Evolutionary conservation across 768 basidiomycete species (phyloP).

Genomic region (Naematelia encephala): DNA sequence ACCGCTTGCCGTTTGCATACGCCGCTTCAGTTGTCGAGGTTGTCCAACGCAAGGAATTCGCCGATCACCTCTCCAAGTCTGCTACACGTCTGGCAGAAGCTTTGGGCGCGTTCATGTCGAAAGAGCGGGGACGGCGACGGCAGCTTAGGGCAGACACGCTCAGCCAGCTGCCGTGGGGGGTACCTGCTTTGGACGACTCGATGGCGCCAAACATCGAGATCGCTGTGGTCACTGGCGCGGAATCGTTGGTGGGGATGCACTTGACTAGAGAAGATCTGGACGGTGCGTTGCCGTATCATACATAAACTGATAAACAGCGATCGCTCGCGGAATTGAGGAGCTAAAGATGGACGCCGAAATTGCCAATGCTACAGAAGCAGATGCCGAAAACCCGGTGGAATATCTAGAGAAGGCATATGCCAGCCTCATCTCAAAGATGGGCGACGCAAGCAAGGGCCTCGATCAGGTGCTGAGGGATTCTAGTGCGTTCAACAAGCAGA

Average conservation of each 20-base stretch:
- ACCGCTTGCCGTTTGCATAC: constrained; percentile 87
- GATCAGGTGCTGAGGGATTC: constrained; percentile 83
- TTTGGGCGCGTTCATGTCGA: constrained; percentile 76
- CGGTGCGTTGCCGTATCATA: constrained; percentile 54
- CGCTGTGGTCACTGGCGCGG: constrained; percentile 64
- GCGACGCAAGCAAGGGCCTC: constrained; percentile 72
- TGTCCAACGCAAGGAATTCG: constrained; percentile 83
- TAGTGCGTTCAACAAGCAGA: neutral
- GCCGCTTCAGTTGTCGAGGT: constrained; percentile 87
- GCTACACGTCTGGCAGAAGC: constrained; percentile 77
- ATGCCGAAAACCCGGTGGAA: constrained; percentile 55
- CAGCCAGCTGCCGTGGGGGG: constrained; percentile 82
- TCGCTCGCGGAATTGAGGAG: constrained; percentile 27
- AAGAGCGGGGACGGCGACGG: constrained; percentile 76
- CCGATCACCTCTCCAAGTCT: constrained; percentile 78
- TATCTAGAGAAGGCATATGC: constrained; percentile 57
- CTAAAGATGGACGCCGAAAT: constrained; percentile 33
- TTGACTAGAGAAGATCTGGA: constrained; percentile 69
- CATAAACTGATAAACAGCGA: constrained; percentile 23
- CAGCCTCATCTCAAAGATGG: constrained; percentile 72
- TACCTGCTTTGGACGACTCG: constrained; percentile 70
- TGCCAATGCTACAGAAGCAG: constrained; percentile 16
- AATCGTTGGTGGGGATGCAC: constrained; percentile 58
- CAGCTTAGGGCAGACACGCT: constrained; percentile 80
- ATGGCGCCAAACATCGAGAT: constrained; percentile 76